A percentile compares a stretch with the other conserved stretches of the same genome.
phyloP scores from a whole-genome alignment of 1,284 basidiomycete species.

The Limonomyces culmigenus region DNA sequence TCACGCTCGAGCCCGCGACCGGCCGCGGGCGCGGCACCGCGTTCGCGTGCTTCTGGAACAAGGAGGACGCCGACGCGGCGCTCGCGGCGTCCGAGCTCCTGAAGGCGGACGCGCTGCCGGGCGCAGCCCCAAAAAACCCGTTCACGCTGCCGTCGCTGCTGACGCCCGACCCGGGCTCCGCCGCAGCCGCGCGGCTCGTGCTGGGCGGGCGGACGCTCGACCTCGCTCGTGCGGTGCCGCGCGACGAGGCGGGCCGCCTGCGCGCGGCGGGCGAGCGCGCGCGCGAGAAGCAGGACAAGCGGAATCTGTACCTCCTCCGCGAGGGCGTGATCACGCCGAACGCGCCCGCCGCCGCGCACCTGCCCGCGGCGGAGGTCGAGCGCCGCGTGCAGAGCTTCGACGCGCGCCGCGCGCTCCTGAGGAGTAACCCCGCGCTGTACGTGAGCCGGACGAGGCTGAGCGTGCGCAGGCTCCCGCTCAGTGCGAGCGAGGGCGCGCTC shows the following conservation, averaged over 20 bases:
- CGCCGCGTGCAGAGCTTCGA: constrained; percentile 73
- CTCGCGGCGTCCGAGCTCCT: constrained; percentile 70
- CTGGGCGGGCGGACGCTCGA: constrained; percentile 89
- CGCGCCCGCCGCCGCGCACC: constrained; percentile 54
- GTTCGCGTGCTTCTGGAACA: constrained; percentile 97
- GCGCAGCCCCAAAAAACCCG: constrained; percentile 55
- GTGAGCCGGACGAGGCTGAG: constrained; percentile 90
- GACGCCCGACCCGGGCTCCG: constrained; percentile 88
- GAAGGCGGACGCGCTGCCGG: constrained; percentile 31
- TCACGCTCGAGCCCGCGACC: constrained; percentile 75
- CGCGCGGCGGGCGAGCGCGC: constrained; percentile 76
- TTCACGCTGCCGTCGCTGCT: constrained; percentile 77
- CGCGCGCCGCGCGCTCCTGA: constrained; percentile 62
- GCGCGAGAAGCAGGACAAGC: constrained; percentile 85
- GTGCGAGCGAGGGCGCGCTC: constrained; percentile 77
- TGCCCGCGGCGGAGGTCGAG: constrained; percentile 65
- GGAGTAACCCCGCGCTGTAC: constrained; percentile 85
- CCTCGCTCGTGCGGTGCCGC: constrained; percentile 79
- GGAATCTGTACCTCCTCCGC: constrained; percentile 89
- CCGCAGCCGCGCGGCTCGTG: constrained; percentile 69
- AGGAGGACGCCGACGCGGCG: constrained; percentile 75
- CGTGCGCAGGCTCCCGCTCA: constrained; percentile 83
- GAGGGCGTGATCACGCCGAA: constrained; percentile 92
- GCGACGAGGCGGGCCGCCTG: constrained; percentile 74
- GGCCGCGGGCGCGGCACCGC: constrained; percentile 88